These are phyloP conservation scores for Cicer yamashitae DNA, from an alignment of 306 rosid genomes.

Conservation along the genomic window DNA sequence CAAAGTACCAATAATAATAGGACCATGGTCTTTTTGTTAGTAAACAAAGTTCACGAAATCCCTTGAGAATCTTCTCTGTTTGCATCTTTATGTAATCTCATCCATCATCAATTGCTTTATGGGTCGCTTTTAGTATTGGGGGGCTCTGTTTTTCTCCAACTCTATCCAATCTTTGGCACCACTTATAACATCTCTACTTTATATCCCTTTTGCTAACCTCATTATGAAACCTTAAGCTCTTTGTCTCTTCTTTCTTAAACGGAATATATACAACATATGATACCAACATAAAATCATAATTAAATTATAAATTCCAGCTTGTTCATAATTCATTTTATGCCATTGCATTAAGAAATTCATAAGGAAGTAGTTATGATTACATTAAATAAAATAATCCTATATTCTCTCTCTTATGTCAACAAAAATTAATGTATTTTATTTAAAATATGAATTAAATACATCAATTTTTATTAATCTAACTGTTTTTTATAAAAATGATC, in stretches of 20 bases:
- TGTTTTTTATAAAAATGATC: too few relatives aligned
- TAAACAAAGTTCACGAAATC: slow-evolving; percentile 42
- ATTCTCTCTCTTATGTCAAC: too few relatives aligned
- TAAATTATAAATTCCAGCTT: slow-evolving; percentile 25
- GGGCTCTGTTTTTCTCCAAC: slow-evolving; percentile 47
- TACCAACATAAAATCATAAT: slow-evolving; percentile 27
- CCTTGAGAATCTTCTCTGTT: slow-evolving; percentile 46
- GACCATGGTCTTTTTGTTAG: slow-evolving; percentile 21
- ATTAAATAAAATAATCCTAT: background rate
- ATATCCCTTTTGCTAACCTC: slow-evolving; percentile 35
- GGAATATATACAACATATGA: slow-evolving; percentile 9
- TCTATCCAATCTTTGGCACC: slow-evolving; percentile 42
- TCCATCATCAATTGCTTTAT: slow-evolving; percentile 53
- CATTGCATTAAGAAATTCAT: slow-evolving; percentile 35
- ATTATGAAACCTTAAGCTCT: slow-evolving; percentile 18
- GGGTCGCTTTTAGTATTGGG: slow-evolving; percentile 38
- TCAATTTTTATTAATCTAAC: too few relatives aligned
- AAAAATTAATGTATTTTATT: too few relatives aligned
- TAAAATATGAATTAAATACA: too few relatives aligned
- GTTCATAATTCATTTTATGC: slow-evolving; percentile 32
- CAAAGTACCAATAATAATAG: slow-evolving; percentile 43
- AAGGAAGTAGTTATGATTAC: slow-evolving; percentile 26
- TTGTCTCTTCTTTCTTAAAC: slow-evolving; percentile 25
- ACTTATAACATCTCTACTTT: slow-evolving; percentile 29
- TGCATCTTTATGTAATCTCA: slow-evolving; percentile 44